Base-by-base conservation (phyloP, 1,139 yeast species). In the Trichomonascaceae sp. region DNA sequence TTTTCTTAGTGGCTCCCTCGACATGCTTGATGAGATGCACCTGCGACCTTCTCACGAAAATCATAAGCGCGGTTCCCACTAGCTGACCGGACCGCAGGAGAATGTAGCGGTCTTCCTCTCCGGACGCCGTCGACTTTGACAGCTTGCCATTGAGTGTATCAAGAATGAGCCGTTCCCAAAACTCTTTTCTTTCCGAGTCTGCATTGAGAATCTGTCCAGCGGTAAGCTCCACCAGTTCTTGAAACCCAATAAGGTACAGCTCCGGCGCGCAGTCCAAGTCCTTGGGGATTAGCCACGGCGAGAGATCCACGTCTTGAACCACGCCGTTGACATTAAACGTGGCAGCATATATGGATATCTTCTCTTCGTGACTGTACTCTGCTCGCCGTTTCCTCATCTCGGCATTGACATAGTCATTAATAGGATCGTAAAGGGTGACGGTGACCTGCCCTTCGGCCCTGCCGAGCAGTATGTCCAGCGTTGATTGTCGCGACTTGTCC, bases 281-380 rank as follows among this genome's bases (percentile, higher is more conserved):
- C 15, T 14, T 33, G 0, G 98, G 97, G 47, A 81, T 84, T 20
- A 92, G 60, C 97, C 97, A 92, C 5, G 69, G 57, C 0, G 77
- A 63, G 17, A 89, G 57, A 48, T 81, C 92, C 5, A 64, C 60
- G 4, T 56, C 61, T 4, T 64, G 53, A 16, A 59, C 48, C n/a
- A 73, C 66, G 2, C 96, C 98, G 49, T 84, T 85, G 20, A 89
- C 74, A 52, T 92, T 92, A 52, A 71, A 87, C 0, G 97, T 84
- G 3, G 96, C 97, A 0, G 78, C 75, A 50, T 79, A 80, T 1
- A 89, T 60, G 9, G 68, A 62, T 32, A 84, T 72, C 32, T 72
- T 65, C 26, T 71, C 65, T 37, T 64, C 62, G 2, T 76, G 64
- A 1, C 93, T 76, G 49, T 71, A 92, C 33, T 71, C 61, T n/a